Evolutionary conservation across 2,329 filamentous ascomycete species (phyloP).

Genomic region (Clonostachys rosea): DNA sequence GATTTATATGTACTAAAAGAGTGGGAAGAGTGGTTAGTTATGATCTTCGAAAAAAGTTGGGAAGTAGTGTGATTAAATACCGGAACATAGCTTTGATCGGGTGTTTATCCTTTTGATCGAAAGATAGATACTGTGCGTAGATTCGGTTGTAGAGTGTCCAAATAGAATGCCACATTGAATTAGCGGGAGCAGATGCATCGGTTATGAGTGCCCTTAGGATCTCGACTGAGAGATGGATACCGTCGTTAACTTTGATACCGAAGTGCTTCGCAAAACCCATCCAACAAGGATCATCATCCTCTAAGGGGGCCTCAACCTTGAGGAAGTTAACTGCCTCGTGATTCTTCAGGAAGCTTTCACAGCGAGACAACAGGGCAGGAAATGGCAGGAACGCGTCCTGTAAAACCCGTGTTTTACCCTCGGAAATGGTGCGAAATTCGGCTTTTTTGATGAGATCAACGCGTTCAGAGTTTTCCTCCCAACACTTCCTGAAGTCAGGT

Average conservation of each 20-base stretch:
- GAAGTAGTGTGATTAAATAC: too few species aligned
- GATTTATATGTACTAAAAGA: too few species aligned
- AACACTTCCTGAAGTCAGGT: too few species aligned
- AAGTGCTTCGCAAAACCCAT: background rate
- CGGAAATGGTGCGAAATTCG: too few species aligned
- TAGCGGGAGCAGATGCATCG: background rate
- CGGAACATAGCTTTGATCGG: too few species aligned
- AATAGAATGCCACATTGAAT: background rate
- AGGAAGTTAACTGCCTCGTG: background rate
- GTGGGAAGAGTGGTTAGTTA: too few species aligned
- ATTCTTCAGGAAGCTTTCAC: background rate
- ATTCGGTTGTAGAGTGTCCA: background rate
- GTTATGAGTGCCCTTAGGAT: background rate
- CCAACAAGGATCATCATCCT: background rate
- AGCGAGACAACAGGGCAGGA: background rate
- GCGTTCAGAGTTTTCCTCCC: too few species aligned
- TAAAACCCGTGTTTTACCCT: background rate
- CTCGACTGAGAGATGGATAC: background rate
- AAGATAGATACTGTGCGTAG: background rate
- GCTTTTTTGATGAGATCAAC: too few species aligned
- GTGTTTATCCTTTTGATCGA: background rate
- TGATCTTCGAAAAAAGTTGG: too few species aligned
- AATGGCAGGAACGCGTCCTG: background rate
- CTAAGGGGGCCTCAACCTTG: background rate
- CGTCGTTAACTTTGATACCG: background rate